Percentiles rank a stretch among this genome's conserved stretches.
phyloP scores from a whole-genome alignment of 225 moss, liverwort and hornwort genomes.

The Lunularia cruciata region DNA sequence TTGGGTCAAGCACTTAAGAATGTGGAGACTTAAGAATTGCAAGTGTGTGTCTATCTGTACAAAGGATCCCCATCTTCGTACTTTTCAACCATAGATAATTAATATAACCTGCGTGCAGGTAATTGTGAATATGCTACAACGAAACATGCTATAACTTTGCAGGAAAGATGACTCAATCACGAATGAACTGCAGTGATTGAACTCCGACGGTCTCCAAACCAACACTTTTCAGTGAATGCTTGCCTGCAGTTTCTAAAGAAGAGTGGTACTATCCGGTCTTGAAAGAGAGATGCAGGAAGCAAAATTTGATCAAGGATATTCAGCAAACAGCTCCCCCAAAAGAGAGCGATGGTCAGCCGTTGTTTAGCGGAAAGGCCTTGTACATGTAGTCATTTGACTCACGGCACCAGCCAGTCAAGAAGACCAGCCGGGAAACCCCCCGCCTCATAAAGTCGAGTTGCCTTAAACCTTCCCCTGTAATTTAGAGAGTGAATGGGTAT shows the following conservation, averaged over 20 bases:
- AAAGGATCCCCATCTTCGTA: conserved; percentile 14
- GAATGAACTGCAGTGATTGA: not conserved
- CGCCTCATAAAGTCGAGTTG: too few relatives aligned
- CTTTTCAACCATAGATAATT: conserved; percentile 20
- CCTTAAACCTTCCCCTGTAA: too few relatives aligned
- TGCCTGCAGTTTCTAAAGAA: not conserved
- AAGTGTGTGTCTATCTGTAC: not conserved
- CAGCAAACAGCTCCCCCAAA: too few relatives aligned
- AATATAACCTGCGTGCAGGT: not conserved
- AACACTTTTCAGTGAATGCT: conserved; percentile 16
- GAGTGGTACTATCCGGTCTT: not conserved
- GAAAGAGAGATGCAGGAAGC: conserved; percentile 3
- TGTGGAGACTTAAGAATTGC: not conserved
- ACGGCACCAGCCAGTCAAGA: too few relatives aligned
- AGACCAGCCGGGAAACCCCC: too few relatives aligned
- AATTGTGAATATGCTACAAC: not conserved
- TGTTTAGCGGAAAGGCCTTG: too few relatives aligned
- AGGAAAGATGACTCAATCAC: conserved; percentile 1
- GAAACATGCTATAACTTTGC: not conserved
- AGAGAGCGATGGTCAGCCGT: too few relatives aligned
- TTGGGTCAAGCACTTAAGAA: conserved; percentile 27
- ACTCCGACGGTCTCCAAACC: conserved; percentile 8
- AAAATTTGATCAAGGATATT: not conserved
- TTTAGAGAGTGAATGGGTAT: too few relatives aligned
- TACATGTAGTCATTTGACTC: too few relatives aligned